Conservation (phyloP, 2,329 filamentous ascomycete species). For the Colletotrichum sp. region DNA sequence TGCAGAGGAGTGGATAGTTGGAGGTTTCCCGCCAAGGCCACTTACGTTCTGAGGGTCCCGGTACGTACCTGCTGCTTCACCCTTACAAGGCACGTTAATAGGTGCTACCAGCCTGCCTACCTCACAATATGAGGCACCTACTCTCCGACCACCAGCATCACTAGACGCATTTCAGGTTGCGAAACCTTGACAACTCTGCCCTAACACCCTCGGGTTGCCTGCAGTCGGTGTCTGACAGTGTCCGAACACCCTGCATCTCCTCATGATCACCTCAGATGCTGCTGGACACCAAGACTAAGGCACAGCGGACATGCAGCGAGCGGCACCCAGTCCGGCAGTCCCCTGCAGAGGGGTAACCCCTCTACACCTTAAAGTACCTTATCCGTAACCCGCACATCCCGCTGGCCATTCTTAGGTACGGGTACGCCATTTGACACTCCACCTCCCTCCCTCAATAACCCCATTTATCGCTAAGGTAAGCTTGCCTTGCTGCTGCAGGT, state of each 20-base stretch:
- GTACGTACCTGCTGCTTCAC: slow-evolving; percentile 9
- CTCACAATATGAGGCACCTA: not conserved
- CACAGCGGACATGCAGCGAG: not conserved
- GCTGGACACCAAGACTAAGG: not conserved
- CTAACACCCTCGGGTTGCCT: not conserved
- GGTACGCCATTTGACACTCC: not conserved
- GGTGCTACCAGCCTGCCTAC: not conserved
- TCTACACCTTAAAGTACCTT: slow-evolving; percentile 6
- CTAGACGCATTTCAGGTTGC: not conserved
- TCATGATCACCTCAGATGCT: not conserved
- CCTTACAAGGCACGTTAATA: not conserved
- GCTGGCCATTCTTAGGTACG: not conserved
- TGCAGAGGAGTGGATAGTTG: slow-evolving; percentile 19
- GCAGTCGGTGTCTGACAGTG: not conserved
- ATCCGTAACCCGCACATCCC: slow-evolving; percentile 9
- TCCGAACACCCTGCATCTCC: not conserved
- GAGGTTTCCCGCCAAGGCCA: slow-evolving; percentile 18
- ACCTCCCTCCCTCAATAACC: not conserved
- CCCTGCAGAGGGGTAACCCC: slow-evolving; percentile 12
- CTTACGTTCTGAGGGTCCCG: not conserved
- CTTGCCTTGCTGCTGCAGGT: not conserved
- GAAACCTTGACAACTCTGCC: not conserved
- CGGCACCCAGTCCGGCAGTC: not conserved
- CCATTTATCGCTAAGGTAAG: not conserved
- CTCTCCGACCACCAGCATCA: not conserved